Evolutionary conservation across 495 filamentous ascomycete species (phyloP).

Genomic region (Penicillium waksmanii): DNA sequence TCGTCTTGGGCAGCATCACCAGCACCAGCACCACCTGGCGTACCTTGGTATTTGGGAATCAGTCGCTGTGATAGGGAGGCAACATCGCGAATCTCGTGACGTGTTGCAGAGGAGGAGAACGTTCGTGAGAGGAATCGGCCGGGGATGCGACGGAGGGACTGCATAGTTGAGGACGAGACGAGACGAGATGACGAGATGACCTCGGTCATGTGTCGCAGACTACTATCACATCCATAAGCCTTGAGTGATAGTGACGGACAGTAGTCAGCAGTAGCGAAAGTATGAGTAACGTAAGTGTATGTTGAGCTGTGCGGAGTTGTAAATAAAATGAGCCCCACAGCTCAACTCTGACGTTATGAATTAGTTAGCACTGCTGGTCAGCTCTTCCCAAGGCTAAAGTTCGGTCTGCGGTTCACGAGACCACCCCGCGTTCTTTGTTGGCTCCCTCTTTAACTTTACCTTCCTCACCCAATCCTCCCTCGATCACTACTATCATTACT

Average conservation of each 20-base stretch:
- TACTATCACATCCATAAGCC: neutral
- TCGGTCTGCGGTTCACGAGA: neutral
- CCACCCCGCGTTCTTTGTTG: neutral
- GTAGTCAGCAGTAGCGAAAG: neutral
- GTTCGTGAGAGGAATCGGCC: slow-evolving; percentile 13
- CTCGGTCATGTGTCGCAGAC: slow-evolving; percentile 7
- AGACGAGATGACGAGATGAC: neutral
- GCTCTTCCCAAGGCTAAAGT: too few species aligned
- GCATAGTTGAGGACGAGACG: neutral
- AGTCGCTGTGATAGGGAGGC: slow-evolving; percentile 44
- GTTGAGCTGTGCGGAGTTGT: neutral
- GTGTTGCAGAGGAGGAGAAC: slow-evolving; percentile 46
- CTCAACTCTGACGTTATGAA: slow-evolving; percentile 8
- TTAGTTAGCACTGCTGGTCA: too few species aligned
- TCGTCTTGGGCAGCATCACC: neutral
- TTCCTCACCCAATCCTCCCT: neutral
- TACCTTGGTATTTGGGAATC: slow-evolving; percentile 58
- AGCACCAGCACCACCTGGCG: slow-evolving; percentile 18
- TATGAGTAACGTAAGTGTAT: neutral
- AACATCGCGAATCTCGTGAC: slow-evolving; percentile 48
- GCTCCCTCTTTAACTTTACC: neutral
- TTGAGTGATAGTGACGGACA: neutral
- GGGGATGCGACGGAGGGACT: slow-evolving; percentile 10
- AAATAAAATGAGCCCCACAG: slow-evolving; percentile 13
- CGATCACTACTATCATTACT: neutral